Base-by-base conservation (phyloP, 257 asterid genomes). In the Solanum sejunctum region DNA sequence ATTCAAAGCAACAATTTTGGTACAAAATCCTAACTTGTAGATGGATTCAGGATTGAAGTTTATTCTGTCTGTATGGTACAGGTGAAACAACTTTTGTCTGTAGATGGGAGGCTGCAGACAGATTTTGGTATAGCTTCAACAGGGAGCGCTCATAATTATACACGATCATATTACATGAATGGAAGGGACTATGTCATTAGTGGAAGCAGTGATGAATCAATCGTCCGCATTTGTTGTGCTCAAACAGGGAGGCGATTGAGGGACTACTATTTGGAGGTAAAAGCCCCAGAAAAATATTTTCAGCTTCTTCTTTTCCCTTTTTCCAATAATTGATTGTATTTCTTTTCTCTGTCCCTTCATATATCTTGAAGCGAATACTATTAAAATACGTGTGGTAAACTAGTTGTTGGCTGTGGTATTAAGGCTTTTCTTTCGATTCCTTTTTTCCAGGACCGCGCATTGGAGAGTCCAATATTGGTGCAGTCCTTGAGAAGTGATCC, bases 401-500 rank as follows among this genome's bases (percentile, higher is more conserved):
- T 80, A 54, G 84, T 32, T 61, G 12, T 55, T 80, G 84, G 28
- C 28, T 83, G 79, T 18, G 10, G 15, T 85, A 7, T 60, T 61
- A 58, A 73, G 64, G 66, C 72, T 43, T 16, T 71, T 83, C 17
- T 45, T 60, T 81, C 9, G 21, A 47, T 15, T 36, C 69, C 8
- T 23, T 39, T 3, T 77, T 80, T 88, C 15, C 93, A 94, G 98
- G 93, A 86, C 82, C 69, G 70, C 23, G 86, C 72, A 55, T 81
- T 45, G 47, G 92, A 92, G 49, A 90, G 91, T 88, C 90, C 95
- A 13, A 82, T 88, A 61, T 90, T 86, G 49, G 97, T 94, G 87
- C 98, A 94, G 73, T 94, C 98, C 11, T 84, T 94, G 87, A 91
- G 97, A 81, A 91, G 98, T 51, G 97, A 94, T 88, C 98, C 98